These are phyloP conservation scores for Eucommia ulmoides DNA, from an alignment of 257 asterid species.

Conservation along the genomic window DNA sequence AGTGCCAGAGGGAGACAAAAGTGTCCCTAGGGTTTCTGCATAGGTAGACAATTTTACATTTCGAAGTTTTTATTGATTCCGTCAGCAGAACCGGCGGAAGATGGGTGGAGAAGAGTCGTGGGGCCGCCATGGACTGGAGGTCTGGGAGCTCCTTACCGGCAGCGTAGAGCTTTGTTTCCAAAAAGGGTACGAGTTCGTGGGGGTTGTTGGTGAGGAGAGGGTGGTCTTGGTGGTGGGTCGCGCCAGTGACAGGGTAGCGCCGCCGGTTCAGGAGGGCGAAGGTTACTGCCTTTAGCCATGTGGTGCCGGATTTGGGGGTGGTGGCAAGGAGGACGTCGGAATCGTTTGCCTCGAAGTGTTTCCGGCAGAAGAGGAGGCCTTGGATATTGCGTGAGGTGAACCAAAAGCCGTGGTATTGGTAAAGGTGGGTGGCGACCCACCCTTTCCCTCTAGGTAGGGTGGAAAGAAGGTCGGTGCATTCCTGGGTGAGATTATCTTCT, in stretches of 20 bases:
- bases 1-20: conserved; percentile 41
- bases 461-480: conserved; percentile 3
- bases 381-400: conserved; percentile 3
- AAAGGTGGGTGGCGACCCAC: conserved; percentile 10
- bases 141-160: conserved; percentile 24
- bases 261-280: conserved; percentile 27
- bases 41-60: conserved; percentile 35
- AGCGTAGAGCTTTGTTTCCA: conserved; percentile 11
- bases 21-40: conserved; percentile 43
- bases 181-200: conserved; percentile 13
- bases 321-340: conserved; percentile 14
- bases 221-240: conserved; percentile 7
- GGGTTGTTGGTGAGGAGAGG: conserved; percentile 12
- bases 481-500: conserved; percentile 1
- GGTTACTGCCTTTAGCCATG: conserved; percentile 38
- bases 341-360: conserved; percentile 8
- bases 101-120: conserved; percentile 30
- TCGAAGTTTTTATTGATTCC: conserved; percentile 1
- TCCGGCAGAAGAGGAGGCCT: conserved; percentile 12
- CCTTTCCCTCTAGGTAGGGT: conserved; percentile 17
- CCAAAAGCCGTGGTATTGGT: conserved; percentile 21
- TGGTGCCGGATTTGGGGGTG: conserved; percentile 27
- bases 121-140: conserved; percentile 4
- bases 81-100: conserved; percentile 25
- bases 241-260: conserved; percentile 4